Base-by-base conservation (phyloP, 495 filamentous ascomycete species). In the Lentithecium fluviatile region DNA sequence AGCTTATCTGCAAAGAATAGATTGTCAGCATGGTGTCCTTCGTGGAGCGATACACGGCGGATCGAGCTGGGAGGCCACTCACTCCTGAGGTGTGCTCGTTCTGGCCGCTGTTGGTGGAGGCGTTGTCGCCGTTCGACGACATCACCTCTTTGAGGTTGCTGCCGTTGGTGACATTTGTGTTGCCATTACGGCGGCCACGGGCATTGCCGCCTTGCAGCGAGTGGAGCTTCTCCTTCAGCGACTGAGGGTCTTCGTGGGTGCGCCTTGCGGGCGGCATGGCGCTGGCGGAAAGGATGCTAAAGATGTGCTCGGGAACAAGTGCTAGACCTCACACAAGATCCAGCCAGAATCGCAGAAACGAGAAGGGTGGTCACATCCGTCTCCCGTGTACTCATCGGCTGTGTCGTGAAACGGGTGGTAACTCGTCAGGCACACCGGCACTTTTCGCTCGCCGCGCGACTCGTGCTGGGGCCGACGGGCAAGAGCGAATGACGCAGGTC, bases 1-100 rank as follows among this genome's bases (percentile, higher is more conserved):
- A 95, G 63, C 84, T 79, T 55, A 95, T 81, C 90, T 95, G 66
- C n/a, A 53, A n/a, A 55, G 54, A 45, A 1, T 29, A 42, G 29
- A n/a, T 21, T 1, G 29, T 65, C 49, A 60, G 62, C 29, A 10
- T 26, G 34, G 23, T 6, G 8, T 34, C 37, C 42, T 29, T 29
- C 23, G 11, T 11, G 23, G 13, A 40, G 12, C n/a, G 43, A 13
- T 19, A 55, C 20, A n/a, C 23, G 56, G 59, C n/a, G 52, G 36
- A 20, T 45, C 36, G 40, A 17, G 25, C 42, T 19, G 25, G 26
- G 19, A 34, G 19, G 42, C 20, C 11, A 65, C 67, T 60, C 55
- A 74, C 70, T 53, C 70, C 70, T 47, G 69, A 66, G 34, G 25
- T 19, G 47, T 62, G 59, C 24, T 68, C 67, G 45, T 62, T 65